Base-by-base conservation (phyloP, 352 stramenopile species). In the Saprolegnia parasitica region DNA sequence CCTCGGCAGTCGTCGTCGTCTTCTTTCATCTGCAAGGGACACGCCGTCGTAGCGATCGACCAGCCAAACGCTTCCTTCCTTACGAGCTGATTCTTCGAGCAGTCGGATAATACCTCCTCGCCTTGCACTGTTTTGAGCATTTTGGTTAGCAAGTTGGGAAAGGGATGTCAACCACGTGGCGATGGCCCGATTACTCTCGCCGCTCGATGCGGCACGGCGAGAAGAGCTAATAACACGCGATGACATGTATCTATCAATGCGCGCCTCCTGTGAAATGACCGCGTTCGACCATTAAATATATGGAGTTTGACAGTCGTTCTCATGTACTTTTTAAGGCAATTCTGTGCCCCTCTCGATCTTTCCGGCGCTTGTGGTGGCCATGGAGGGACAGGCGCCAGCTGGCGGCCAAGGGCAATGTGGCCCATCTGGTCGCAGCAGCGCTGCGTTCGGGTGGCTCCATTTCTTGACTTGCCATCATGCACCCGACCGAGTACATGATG, bases 401-500 rank as follows among this genome's bases (percentile, higher is more conserved):
- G 52, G 52, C 35, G 35, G 13, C 11, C 13, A 35, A 60, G 35
- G 35, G 52, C 52, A 49, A 49, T 60, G 24, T 40, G 52, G 29
- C 29, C 52, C 52, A 60, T 60, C 52, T 60, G 52, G 20, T 60
- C 52, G 52, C 24, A 21, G 13, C 11, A 35, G 11, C 35, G 52
- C 52, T 60, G 11, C 47, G n/a, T 40, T 60, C 35, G 20, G 11
- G 35, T 3, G 4, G 29, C 29, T 18, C 20, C 52, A 60, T 9
- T 60, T 24, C 13, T 20, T 24, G 24, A 60, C 24, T 60, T 60
- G 52, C 52, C 52, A 35, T 35, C 29, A 60, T 60, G 52, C 52
- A 60, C n/a, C 52, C 52, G 52, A 60, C 52, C 13, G 52, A 60
- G 13, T 24, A 29, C 47, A 55, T 55, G 47, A 55, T 40, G 35